Base-by-base conservation (phyloP, 129 eudicot species). In the Erigeron canadensis region DNA sequence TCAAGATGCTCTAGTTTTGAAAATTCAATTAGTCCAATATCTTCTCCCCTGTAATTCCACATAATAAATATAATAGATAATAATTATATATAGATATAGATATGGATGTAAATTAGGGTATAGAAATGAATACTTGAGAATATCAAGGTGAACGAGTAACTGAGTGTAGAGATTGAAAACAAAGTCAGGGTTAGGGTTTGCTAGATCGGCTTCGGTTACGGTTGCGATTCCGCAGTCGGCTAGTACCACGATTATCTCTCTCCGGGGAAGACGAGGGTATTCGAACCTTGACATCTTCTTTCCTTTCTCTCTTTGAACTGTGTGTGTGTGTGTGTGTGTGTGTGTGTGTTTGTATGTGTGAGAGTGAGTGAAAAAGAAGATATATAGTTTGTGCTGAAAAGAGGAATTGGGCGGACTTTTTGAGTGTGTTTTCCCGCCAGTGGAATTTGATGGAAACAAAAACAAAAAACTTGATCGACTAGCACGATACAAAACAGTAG, bases 21-120 rank as follows among this genome's bases (percentile, higher is more conserved):
- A 61, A 93, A 93, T 53, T 89, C 91, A 17, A 93, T 75, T 17
- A 83, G 88, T 17, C 77, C 91, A 15, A 79, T 57, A 60, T 89
- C 96, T 40, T 92, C 98, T 85, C 98, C 98, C 86, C 98, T 89
- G 86, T 57, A 60, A 82, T 51, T 4, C 6, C 1, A 72, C 16
- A 46, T 10, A 3, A 51, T 1, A 19, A 58, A 58, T 28, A 28
- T 5, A 23, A 10, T 8, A 11, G 5, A 5, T 10, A 57, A 57
- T 12, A 21, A 21, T 16, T 22, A 9, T 1, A 23, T 22, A 19
- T 0, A 58, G 34, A 10, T 16, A 5, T 6, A 9, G 3, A 34
- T 44, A 21, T 8, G 7, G 8, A 12, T 12, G 21, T 2, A 63
- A n/a, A 11, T 58, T 64, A 64, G 77, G 84, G 78, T 72, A 63